Conservation (phyloP, 2,329 filamentous ascomycete species). For the Stagonosporopsis vannaccii region DNA sequence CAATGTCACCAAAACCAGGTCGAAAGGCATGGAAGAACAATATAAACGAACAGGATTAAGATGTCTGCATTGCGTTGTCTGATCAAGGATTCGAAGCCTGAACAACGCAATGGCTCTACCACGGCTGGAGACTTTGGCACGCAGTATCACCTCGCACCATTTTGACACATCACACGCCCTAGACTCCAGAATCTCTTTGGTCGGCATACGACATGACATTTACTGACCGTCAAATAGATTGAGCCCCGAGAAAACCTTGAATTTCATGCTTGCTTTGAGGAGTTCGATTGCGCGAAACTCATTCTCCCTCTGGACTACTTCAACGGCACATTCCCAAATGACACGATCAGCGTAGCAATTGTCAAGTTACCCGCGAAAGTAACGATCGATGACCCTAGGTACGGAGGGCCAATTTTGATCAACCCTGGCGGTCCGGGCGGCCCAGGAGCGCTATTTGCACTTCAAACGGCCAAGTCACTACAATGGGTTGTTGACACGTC, state of each 20-base stretch:
- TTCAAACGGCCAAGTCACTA: slow-evolving; percentile 30
- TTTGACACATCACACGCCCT: background rate
- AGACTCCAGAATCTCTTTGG: background rate
- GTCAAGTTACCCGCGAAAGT: slow-evolving; percentile 44
- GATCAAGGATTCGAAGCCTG: background rate
- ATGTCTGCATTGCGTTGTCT: background rate
- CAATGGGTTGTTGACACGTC: slow-evolving; percentile 41
- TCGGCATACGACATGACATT: background rate
- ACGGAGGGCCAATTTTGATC: slow-evolving; percentile 52
- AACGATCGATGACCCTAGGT: slow-evolving; percentile 45
- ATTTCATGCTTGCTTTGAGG: slow-evolving; percentile 42
- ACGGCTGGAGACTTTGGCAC: background rate
- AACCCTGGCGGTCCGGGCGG: slow-evolving; percentile 57
- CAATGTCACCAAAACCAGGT: background rate
- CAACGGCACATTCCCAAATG: slow-evolving; percentile 42
- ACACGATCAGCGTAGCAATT: slow-evolving; percentile 42
- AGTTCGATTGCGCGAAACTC: slow-evolving; percentile 46
- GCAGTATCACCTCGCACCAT: slow-evolving; percentile 3
- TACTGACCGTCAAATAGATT: slow-evolving; percentile 34
- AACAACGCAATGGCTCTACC: background rate
- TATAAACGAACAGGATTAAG: background rate
- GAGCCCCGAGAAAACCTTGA: slow-evolving; percentile 32
- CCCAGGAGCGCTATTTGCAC: slow-evolving; percentile 46
- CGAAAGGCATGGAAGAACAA: background rate
- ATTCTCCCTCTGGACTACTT: slow-evolving; percentile 48